Percentiles rank a stretch among this genome's conserved stretches.
phyloP scores from a whole-genome alignment of 176 grass and related monocot species.

The Metroxylon sagu region DNA sequence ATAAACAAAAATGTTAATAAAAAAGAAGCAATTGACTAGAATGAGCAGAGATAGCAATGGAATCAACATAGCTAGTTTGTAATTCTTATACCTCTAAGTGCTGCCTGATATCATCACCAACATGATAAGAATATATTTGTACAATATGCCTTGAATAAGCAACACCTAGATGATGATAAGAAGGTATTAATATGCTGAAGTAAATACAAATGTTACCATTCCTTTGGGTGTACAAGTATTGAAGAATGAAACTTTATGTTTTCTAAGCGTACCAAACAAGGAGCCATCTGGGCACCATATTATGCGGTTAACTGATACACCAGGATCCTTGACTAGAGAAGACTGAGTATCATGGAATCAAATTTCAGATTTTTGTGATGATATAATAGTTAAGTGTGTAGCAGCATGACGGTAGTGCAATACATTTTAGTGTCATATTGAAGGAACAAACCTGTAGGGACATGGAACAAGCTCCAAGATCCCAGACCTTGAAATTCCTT shows the following conservation, averaged over 20 bases:
- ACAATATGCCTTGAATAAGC: slow-evolving; percentile 98
- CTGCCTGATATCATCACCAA: slow-evolving; percentile 80
- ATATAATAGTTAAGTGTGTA: too few species aligned
- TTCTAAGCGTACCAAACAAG: slow-evolving; percentile 68
- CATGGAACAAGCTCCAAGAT: slow-evolving; percentile 69
- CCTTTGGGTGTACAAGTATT: slow-evolving; percentile 4
- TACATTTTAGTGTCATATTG: not conserved
- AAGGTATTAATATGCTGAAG: slow-evolving; percentile 13
- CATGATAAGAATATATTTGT: slow-evolving; percentile 91
- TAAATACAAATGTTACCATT: too few species aligned
- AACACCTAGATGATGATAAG: slow-evolving; percentile 48
- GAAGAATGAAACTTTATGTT: not conserved
- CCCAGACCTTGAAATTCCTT: slow-evolving; percentile 98
- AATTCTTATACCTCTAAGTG: slow-evolving; percentile 68
- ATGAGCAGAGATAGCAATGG: slow-evolving; percentile 11
- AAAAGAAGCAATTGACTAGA: slow-evolving; percentile 11
- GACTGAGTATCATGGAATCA: slow-evolving; percentile 38
- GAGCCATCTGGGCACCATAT: slow-evolving; percentile 94
- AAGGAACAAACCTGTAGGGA: slow-evolving; percentile 64
- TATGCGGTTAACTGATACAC: slow-evolving; percentile 85
- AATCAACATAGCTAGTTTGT: not conserved
- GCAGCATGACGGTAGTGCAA: too few species aligned
- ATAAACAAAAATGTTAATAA: slow-evolving; percentile 20
- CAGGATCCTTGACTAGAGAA: slow-evolving; percentile 79
- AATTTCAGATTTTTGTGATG: not conserved